Conservation (phyloP, 1,284 basidiomycete genomes). For the Mycosarcoma maydis region DNA sequence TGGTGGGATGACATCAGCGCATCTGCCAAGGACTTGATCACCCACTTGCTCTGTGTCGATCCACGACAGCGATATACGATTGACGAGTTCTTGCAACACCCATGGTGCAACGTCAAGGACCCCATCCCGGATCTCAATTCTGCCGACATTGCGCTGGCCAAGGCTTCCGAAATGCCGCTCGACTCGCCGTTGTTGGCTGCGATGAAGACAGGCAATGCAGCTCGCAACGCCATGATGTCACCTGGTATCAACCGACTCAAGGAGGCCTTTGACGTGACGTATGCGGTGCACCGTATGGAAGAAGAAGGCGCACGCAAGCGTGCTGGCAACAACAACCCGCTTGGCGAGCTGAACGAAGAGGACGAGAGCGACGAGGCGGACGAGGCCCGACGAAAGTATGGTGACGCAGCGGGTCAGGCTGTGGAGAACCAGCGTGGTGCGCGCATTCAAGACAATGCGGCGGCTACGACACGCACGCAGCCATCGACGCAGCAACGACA, state of each 20-base stretch:
- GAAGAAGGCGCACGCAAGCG: slow-evolving; percentile 84
- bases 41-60: slow-evolving; percentile 93
- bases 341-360: slow-evolving; percentile 89
- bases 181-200: slow-evolving; percentile 91
- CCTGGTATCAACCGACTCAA: slow-evolving; percentile 85
- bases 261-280: slow-evolving; percentile 98
- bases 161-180: slow-evolving; percentile 72
- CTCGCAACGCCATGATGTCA: slow-evolving; percentile 77
- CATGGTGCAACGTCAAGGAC: slow-evolving; percentile 80
- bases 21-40: slow-evolving; percentile 93
- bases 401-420: slow-evolving; percentile 63
- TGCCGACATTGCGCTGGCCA: slow-evolving; percentile 61
- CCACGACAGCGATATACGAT: slow-evolving; percentile 95
- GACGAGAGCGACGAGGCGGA: slow-evolving; percentile 72
- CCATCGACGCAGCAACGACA: slow-evolving; percentile 37
- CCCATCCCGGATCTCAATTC: slow-evolving; percentile 61
- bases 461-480: slow-evolving; percentile 10
- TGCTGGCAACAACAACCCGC: slow-evolving; percentile 68
- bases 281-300: slow-evolving; percentile 98
- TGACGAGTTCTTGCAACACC: slow-evolving; percentile 95
- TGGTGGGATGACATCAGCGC: slow-evolving; percentile 98
- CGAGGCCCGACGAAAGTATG: slow-evolving; percentile 59
- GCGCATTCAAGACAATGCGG: slow-evolving; percentile 48
- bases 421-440: slow-evolving; percentile 56
- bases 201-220: slow-evolving; percentile 70